Evolutionary conservation across 352 stramenopile genomes (phyloP), one percentile per base, ranked within the genome.

Genomic region (Phytophthora syringae): DNA sequence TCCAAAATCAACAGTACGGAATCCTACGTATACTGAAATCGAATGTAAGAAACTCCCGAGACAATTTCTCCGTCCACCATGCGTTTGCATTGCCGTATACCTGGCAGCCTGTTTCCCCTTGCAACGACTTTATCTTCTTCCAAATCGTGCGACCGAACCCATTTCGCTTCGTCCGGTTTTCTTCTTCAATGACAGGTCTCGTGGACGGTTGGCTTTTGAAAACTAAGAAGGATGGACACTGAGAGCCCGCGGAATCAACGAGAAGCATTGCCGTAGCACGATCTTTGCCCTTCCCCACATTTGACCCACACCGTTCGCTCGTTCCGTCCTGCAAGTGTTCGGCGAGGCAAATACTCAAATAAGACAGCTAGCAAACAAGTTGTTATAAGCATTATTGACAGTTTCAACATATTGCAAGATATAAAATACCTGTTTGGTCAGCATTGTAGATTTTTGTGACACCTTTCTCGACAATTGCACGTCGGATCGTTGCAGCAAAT

Each of bases 61-160:
- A 55, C 1, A 43, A 39, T 6, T 63, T 6, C 15, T 20, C 20
- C 10, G 36, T 58, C 48, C 48, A 59, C 39, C 48, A 59, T 10
- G 27, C 58, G 1, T 9, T 28, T 13, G 7, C 7, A 10, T 57
- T 56, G 5, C 27, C 48, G 16, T 65, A 58, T 10, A 59, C 44
- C 13, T 28, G 27, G 6, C 27, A 53, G 2, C 9, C 27, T 1
- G 40, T 36, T 11, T 49, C 3, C 10, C 0, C 0, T 16, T 53
- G 49, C 7, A 54, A 24, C 2, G 2, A 18, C 2, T 30, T 10
- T 48, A 61, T 24, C 37, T 71, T 30, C 34, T n/a, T 57, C 53
- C 2, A 63, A 59, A 43, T 52, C 37, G 30, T 28, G 51, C 27
- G 16, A 22, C 45, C 47, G 34, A 64, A 64, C 3, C 47, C 56